Evolutionary conservation across 306 rosid genomes (phyloP).

Genomic region (Oxytropis ochrocephala): DNA sequence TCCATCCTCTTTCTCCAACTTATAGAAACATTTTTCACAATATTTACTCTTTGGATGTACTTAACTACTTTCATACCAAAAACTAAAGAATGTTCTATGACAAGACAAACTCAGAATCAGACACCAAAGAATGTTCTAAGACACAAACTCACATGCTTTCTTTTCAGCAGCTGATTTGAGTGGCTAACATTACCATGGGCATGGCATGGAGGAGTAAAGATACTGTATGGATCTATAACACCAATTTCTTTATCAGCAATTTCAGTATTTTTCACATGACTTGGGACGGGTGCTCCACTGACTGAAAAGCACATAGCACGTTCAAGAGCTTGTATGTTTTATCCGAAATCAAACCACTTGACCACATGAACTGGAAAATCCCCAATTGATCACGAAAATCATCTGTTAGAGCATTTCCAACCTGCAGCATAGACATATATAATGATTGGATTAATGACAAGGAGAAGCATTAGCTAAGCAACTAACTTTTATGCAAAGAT

Average conservation of each 20-base stretch:
- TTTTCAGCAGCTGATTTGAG: slow-evolving; percentile 26
- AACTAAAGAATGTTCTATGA: no score
- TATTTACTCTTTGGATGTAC: no score
- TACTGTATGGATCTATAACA: slow-evolving; percentile 74
- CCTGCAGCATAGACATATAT: slow-evolving; percentile 45
- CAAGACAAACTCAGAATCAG: no score
- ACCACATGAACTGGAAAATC: slow-evolving; percentile 74
- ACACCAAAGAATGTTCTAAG: no score
- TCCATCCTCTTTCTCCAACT: no score
- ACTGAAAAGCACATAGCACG: slow-evolving; percentile 42
- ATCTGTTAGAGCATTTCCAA: slow-evolving; percentile 88
- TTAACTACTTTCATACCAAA: no score
- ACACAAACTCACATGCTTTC: slow-evolving; percentile 48
- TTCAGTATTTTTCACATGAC: slow-evolving; percentile 39
- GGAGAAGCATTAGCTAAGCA: neutral
- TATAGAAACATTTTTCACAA: neutral
- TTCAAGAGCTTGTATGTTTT: slow-evolving; percentile 64
- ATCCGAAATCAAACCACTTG: slow-evolving; percentile 85
- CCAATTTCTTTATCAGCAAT: slow-evolving; percentile 56
- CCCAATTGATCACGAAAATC: slow-evolving; percentile 79
- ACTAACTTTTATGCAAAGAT: neutral
- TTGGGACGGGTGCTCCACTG: slow-evolving; percentile 47
- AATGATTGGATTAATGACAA: neutral
- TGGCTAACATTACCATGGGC: slow-evolving; percentile 23
- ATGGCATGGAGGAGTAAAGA: slow-evolving; percentile 60